Evolutionary conservation across 352 stramenopile genomes (phyloP).

Genomic region (Discostella stelligera): DNA sequence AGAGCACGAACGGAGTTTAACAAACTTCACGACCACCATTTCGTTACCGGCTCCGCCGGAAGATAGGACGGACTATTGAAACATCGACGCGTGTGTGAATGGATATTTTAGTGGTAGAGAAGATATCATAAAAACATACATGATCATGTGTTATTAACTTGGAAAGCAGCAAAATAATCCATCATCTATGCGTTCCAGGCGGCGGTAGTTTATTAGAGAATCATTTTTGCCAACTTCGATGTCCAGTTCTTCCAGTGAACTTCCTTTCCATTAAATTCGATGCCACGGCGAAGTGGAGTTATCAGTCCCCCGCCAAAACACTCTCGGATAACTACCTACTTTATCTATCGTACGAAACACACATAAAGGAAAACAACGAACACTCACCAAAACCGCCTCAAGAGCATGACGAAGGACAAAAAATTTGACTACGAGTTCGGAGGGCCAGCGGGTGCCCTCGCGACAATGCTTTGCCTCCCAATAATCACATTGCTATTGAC

Average conservation of each 20-base stretch:
- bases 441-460: slow-evolving; percentile 80
- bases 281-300: no score
- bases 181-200: neutral
- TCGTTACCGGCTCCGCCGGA: slow-evolving; percentile 24
- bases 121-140: neutral
- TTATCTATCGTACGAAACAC: no score
- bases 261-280: no score
- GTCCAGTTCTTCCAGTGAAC: no score
- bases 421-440: slow-evolving; percentile 87
- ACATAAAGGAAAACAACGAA: no score
- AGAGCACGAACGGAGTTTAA: slow-evolving; percentile 43
- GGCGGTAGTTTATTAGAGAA: no score
- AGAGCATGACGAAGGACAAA: slow-evolving; percentile 4
- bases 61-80: slow-evolving; percentile 45
- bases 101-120: neutral
- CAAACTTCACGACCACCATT: slow-evolving; percentile 25
- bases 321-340: no score
- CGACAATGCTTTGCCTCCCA: slow-evolving; percentile 83
- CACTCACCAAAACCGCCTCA: neutral
- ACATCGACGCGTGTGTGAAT: neutral
- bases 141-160: neutral
- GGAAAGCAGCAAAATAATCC: neutral
- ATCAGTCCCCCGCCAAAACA: no score
- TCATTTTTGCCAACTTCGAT: no score
- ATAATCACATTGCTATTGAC: slow-evolving; percentile 65